Conservation (phyloP, 2,329 filamentous ascomycete genomes). For the Aureobasidium lini region DNA sequence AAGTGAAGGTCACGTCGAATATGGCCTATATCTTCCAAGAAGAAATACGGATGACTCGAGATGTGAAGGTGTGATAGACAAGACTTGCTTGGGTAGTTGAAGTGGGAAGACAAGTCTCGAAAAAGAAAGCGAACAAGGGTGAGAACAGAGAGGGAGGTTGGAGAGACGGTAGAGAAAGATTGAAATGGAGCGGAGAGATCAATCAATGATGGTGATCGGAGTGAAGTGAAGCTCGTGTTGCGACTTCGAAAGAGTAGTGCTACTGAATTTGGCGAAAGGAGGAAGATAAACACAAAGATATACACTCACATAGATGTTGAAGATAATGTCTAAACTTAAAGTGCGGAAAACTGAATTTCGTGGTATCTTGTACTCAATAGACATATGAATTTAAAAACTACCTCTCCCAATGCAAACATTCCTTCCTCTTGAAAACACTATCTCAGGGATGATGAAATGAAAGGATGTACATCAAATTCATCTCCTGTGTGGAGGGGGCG, state of each 20-base stretch:
- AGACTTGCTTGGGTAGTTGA: not conserved
- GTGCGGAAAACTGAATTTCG: not conserved
- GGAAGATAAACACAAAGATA: no score
- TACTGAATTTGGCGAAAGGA: no score
- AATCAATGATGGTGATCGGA: not conserved
- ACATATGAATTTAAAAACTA: not conserved
- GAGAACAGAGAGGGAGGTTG: no score
- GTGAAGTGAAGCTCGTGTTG: not conserved
- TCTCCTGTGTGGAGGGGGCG: conserved; percentile 5
- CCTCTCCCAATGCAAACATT: not conserved
- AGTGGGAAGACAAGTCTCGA: not conserved
- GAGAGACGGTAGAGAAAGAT: not conserved
- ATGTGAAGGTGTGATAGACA: no score
- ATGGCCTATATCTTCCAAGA: no score
- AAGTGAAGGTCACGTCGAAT: no score
- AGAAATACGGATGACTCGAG: no score
- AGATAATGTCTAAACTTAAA: not conserved
- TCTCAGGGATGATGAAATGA: not conserved
- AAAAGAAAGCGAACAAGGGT: not conserved
- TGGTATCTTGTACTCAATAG: conserved; percentile 1
- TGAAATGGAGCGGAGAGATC: no score
- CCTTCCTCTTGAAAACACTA: not conserved
- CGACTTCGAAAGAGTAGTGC: not conserved
- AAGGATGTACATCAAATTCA: not conserved
- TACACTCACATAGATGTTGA: no score